Evolutionary conservation across 768 basidiomycete species (phyloP).

Genomic region (Pleurotus citrinopileatus): DNA sequence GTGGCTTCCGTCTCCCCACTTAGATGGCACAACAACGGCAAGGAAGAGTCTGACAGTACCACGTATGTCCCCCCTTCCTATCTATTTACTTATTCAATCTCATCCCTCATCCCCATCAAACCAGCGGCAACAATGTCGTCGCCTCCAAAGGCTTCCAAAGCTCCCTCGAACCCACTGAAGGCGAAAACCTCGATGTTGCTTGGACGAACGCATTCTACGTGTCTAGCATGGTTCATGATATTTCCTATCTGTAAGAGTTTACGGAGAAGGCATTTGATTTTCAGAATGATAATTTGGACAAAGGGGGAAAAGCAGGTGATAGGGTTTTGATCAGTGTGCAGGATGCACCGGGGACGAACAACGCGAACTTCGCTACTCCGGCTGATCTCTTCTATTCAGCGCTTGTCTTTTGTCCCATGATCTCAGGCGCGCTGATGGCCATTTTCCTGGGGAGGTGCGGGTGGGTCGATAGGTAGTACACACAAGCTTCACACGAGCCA

Average conservation of each 20-base stretch:
- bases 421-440: background rate
- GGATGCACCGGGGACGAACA: conserved; percentile 39
- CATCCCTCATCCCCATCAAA: background rate
- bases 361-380: conserved; percentile 42
- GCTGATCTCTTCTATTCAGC: conserved; percentile 35
- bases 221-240: conserved; percentile 58
- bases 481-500: too few relatives aligned
- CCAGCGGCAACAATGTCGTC: conserved; percentile 37
- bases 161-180: conserved; percentile 25
- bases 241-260: conserved; percentile 48
- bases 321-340: conserved; percentile 50
- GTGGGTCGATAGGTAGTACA: too few relatives aligned
- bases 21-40: conserved; percentile 45
- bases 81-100: background rate
- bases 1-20: conserved; percentile 53
- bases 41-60: conserved; percentile 16
- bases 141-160: conserved; percentile 26
- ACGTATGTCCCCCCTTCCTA: conserved; percentile 10
- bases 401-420: background rate
- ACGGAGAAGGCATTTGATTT: conserved; percentile 59
- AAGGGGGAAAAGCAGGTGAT: conserved; percentile 49
- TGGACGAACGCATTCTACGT: conserved; percentile 58
- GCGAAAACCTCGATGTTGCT: conserved; percentile 48
- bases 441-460: conserved; percentile 8
- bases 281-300: conserved; percentile 52